These are phyloP conservation scores for Ananas comosus DNA, from an alignment of 176 grass and related monocot genomes.

Conservation along the genomic window DNA sequence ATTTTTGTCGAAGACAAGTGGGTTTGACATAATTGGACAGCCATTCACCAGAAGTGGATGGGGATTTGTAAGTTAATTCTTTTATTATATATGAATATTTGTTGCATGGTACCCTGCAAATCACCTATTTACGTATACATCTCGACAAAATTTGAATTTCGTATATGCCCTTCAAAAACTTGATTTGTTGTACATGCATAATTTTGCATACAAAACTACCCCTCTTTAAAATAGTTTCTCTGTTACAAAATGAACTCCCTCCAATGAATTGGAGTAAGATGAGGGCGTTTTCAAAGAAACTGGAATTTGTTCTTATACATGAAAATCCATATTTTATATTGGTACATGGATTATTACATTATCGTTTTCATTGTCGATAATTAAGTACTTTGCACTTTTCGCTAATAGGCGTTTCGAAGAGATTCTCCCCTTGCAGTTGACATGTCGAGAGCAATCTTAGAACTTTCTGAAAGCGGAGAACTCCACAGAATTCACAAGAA, in stretches of 20 bases:
- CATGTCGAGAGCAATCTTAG: conserved; percentile 70
- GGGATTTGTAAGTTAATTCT: conserved; percentile 73
- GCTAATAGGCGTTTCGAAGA: conserved; percentile 70
- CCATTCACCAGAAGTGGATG: conserved; percentile 78
- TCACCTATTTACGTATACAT: too few relatives aligned
- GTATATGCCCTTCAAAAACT: too few relatives aligned
- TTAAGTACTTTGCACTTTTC: background rate
- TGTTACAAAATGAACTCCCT: too few relatives aligned
- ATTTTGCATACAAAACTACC: too few relatives aligned
- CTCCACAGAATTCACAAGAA: conserved; percentile 70
- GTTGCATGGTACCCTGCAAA: too few relatives aligned
- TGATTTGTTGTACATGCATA: too few relatives aligned
- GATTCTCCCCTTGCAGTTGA: conserved; percentile 76
- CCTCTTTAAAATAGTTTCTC: too few relatives aligned
- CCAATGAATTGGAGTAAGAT: too few relatives aligned
- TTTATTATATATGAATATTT: background rate
- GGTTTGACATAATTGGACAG: conserved; percentile 59
- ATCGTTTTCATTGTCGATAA: background rate
- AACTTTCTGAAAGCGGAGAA: conserved; percentile 72
- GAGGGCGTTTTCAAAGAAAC: too few relatives aligned
- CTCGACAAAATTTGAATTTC: too few relatives aligned
- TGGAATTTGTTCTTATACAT: too few relatives aligned
- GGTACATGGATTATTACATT: background rate
- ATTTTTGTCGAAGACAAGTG: conserved; percentile 61
- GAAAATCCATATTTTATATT: too few relatives aligned